phyloP scores from a whole-genome alignment of 306 rosid species.

The Lagenaria siceraria region DNA sequence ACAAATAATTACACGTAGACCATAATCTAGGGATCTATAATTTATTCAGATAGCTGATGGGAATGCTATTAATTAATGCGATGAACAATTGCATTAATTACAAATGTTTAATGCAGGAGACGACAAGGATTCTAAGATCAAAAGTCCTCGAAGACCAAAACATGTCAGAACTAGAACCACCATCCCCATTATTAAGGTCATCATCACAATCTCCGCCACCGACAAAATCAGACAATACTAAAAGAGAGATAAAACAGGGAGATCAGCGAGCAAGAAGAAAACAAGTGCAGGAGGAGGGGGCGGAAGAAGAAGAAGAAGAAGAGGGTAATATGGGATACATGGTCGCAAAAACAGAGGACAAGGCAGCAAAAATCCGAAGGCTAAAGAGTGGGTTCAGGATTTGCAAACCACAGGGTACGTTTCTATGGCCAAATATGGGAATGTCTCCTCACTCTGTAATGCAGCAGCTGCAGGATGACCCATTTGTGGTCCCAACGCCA shows the following conservation, averaged over 20 bases:
- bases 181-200: conserved; percentile 14
- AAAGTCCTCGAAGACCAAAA: conserved; percentile 18
- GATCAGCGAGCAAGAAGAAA: conserved; percentile 7
- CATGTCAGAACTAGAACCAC: conserved; percentile 28
- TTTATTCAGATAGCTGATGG: not conserved
- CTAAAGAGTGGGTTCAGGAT: conserved; percentile 77
- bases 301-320: not conserved
- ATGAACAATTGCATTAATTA: conserved; percentile 6
- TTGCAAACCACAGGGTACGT: conserved; percentile 60
- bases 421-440: conserved; percentile 53
- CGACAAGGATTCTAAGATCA: conserved; percentile 27
- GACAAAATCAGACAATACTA: conserved; percentile 18
- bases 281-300: not conserved
- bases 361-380: conserved; percentile 52
- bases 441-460: conserved; percentile 20
- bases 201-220: conserved; percentile 10
- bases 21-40: not conserved
- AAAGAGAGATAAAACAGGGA: conserved; percentile 16
- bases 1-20: not conserved
- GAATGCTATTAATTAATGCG: not conserved
- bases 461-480: conserved; percentile 16
- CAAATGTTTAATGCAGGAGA: conserved; percentile 38
- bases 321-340: conserved; percentile 9
- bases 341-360: conserved; percentile 26
- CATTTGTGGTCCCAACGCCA: conserved; percentile 41